Percentiles rank a stretch among this genome's conserved stretches.
Evolutionary conservation across 441 rosid species (phyloP).

Genomic region (Populus trichocarpa): DNA sequence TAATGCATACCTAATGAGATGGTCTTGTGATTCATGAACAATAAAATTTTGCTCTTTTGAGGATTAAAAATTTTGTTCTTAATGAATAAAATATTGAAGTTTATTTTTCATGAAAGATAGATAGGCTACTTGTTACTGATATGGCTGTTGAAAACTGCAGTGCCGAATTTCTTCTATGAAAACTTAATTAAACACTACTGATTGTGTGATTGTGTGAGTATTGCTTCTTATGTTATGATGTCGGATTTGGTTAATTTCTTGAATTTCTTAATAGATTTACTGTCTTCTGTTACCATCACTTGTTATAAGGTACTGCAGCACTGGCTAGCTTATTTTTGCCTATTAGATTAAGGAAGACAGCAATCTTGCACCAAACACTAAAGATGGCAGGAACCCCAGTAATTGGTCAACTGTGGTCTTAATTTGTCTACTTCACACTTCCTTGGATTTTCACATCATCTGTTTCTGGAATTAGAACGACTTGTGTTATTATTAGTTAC

Average conservation of each 20-base stretch:
- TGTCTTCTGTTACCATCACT: not conserved
- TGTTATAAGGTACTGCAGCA: not conserved
- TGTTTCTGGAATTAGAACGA: not conserved
- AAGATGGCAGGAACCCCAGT: not conserved
- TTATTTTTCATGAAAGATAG: not conserved
- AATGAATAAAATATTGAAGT: not conserved
- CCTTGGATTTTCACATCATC: not conserved
- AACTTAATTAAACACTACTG: not conserved
- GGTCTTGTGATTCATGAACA: not conserved
- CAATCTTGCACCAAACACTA: not conserved
- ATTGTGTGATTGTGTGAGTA: not conserved
- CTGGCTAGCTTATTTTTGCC: not conserved
- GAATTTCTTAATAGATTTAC: not conserved
- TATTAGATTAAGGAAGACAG: not conserved
- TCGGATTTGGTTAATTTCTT: not conserved
- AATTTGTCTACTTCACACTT: not conserved
- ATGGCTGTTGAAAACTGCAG: not conserved
- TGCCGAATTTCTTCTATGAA: not conserved
- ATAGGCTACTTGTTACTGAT: not conserved
- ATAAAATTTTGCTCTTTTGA: not conserved
- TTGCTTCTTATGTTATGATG: not conserved
- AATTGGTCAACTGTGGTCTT: not conserved
- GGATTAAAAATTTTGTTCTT: not conserved
- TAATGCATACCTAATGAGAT: too few relatives aligned
- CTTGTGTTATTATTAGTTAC: too few relatives aligned